Base-by-base conservation (phyloP, 228 moss, liverwort and hornwort genomes). In the Sphagnum fallax region DNA sequence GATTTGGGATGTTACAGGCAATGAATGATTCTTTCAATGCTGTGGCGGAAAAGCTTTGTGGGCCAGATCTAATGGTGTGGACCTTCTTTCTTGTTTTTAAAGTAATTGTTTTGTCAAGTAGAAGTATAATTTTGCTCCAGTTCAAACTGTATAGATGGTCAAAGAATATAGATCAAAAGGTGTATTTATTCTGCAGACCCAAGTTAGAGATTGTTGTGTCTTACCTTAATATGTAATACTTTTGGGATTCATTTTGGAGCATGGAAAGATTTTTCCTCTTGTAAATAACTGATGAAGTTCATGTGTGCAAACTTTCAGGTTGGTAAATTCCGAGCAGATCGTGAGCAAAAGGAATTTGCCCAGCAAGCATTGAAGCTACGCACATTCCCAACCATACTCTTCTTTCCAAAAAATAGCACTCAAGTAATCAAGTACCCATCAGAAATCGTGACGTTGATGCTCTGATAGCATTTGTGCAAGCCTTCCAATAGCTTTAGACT, bases 241-340 rank as follows among this genome's bases (percentile, higher is more conserved):
- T 32, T 32, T 32, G 32, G 32, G 32, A 32, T 32, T 32, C 32
- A 32, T 32, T 32, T 32, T 32, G 32, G 32, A 2, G 32, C 32
- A 32, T 32, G 32, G 32, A 32, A 32, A 32, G 32, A 32, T 32
- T 32, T 2, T 32, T 32, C 32, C 32, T 32, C 60, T 61, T 16
- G n/a, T 16, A 6, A 65, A 47, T 47, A 10, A 16, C 6, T n/a
- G 18, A 4, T 10, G 15, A 4, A 4, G 47, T 10, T 16, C 65
- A 48, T 16, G 7, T 49, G 49, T 16, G 10, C 47, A 7, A 65
- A 5, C 6, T 48, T 61, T 68, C 87, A 97, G 97, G 93, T 97
- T 60, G 97, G 81, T 50, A 97, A 97, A 79, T 97, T 97, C 67
- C 81, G 84, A 64, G 97, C 97, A 49, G 97, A 97, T 75, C 83